These are phyloP conservation scores for Pelargonium australe DNA, from an alignment of 441 rosid species.

Conservation along the genomic window DNA sequence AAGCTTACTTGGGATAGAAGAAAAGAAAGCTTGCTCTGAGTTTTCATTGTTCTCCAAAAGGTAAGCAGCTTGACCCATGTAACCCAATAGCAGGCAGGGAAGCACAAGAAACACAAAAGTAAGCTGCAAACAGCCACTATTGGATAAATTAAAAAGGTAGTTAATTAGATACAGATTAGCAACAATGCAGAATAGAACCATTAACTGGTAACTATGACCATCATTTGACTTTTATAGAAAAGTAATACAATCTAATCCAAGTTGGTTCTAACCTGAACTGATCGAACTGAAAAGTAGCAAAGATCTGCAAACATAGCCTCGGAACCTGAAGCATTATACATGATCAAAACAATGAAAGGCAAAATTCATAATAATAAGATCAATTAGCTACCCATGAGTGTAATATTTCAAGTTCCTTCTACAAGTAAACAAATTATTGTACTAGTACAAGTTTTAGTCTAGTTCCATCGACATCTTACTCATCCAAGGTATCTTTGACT, in stretches of 20 bases:
- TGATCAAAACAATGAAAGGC: constrained; percentile 12
- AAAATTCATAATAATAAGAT: constrained; percentile 1
- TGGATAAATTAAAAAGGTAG: constrained; percentile 31
- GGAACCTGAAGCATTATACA: constrained; percentile 52
- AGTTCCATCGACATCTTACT: background rate
- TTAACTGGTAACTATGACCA: constrained; percentile 13
- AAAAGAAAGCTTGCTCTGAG: constrained; percentile 68
- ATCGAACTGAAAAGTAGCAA: constrained; percentile 92
- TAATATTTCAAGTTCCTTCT: constrained; percentile 11
- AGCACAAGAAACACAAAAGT: constrained; percentile 89
- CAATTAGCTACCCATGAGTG: constrained; percentile 4
- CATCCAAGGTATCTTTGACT: background rate
- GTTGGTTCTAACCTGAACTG: constrained; percentile 69
- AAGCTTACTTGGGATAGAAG: constrained; percentile 83
- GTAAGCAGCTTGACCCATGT: constrained; percentile 98
- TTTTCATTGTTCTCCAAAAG: constrained; percentile 56
- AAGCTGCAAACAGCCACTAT: constrained; percentile 67
- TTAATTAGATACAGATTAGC: constrained; percentile 13
- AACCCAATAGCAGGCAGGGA: constrained; percentile 92
- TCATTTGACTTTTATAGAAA: background rate
- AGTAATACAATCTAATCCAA: background rate
- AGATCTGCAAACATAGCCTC: constrained; percentile 99
- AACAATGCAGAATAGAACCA: constrained; percentile 9
- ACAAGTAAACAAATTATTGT: background rate
- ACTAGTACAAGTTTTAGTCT: background rate